Evolutionary conservation across 805 yeast genomes (phyloP).

Genomic region (Candida maesae): DNA sequence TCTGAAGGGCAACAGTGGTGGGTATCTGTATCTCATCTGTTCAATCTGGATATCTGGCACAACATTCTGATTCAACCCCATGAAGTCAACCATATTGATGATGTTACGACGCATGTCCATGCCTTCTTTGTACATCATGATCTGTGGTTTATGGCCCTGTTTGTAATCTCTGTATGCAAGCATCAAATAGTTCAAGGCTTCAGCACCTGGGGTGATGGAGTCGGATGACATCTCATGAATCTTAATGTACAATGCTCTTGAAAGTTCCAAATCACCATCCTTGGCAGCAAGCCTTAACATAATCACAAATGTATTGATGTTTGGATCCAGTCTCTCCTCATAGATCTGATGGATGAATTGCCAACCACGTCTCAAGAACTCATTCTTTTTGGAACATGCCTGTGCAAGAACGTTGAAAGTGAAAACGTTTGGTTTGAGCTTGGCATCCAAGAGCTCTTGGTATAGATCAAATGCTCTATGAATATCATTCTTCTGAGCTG

Average conservation of each 20-base stretch:
- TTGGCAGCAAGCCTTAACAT: slow-evolving; percentile 74
- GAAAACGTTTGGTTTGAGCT: slow-evolving; percentile 37
- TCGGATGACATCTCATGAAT: slow-evolving; percentile 33
- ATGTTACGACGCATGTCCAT: slow-evolving; percentile 43
- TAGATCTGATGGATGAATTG: slow-evolving; percentile 64
- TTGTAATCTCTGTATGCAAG: slow-evolving; percentile 45
- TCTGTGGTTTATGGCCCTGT: slow-evolving; percentile 30
- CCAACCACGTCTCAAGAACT: slow-evolving; percentile 66
- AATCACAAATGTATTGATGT: slow-evolving; percentile 49
- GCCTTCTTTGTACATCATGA: slow-evolving; percentile 44
- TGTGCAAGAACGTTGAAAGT: slow-evolving; percentile 57
- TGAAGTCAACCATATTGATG: slow-evolving; percentile 38
- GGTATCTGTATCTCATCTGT: slow-evolving; percentile 24
- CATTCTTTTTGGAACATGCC: slow-evolving; percentile 57
- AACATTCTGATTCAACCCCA: slow-evolving; percentile 23
- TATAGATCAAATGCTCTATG: slow-evolving; percentile 75
- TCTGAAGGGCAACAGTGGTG: slow-evolving; percentile 70
- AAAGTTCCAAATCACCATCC: slow-evolving; percentile 72
- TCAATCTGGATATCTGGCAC: slow-evolving; percentile 14
- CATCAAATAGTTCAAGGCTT: slow-evolving; percentile 34
- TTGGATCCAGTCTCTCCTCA: slow-evolving; percentile 38
- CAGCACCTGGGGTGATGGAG: slow-evolving; percentile 8
- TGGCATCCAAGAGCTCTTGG: slow-evolving; percentile 53
- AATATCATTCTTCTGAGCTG: slow-evolving; percentile 56
- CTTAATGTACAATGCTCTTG: slow-evolving; percentile 62